Conservation (phyloP, 2,329 filamentous ascomycete genomes). For the Xylaria sp. region DNA sequence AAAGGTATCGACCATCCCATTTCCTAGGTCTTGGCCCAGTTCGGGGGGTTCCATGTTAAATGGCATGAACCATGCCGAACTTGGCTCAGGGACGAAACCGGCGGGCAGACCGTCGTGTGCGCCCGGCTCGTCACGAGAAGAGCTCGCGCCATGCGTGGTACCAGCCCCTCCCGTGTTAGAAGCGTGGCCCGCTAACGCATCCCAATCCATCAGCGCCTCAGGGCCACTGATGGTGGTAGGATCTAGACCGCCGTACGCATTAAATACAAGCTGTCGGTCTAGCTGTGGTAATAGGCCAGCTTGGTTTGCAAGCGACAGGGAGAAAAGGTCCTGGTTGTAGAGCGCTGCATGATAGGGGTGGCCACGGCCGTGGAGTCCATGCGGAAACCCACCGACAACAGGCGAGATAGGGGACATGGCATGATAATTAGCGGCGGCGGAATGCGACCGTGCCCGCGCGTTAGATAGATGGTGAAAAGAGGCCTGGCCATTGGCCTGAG, state of each 20-base stretch:
- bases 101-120: conserved; percentile 44
- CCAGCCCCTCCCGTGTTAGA: conserved; percentile 47
- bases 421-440: conserved; percentile 55
- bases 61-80: conserved; percentile 88
- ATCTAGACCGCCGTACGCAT: conserved; percentile 71
- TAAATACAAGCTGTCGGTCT: conserved; percentile 80
- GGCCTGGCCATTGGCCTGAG: conserved; percentile 55
- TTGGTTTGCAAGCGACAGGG: conserved; percentile 62
- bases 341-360: conserved; percentile 53
- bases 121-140: conserved; percentile 46
- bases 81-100: conserved; percentile 56
- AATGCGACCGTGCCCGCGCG: conserved; percentile 54
- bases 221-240: conserved; percentile 53
- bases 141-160: conserved; percentile 48
- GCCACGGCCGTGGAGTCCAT: conserved; percentile 43
- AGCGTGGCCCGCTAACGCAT: conserved; percentile 52
- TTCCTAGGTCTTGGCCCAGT: conserved; percentile 60
- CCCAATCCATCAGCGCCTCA: conserved; percentile 60
- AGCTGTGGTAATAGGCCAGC: conserved; percentile 72
- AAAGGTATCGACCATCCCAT: conserved; percentile 62
- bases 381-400: conserved; percentile 48
- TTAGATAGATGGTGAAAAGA: conserved; percentile 57
- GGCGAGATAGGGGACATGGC: conserved; percentile 65
- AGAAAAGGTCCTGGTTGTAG: conserved; percentile 65
- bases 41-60: conserved; percentile 89